Base-by-base conservation (phyloP, 257 asterid genomes). In the Gentiana macrophylla region DNA sequence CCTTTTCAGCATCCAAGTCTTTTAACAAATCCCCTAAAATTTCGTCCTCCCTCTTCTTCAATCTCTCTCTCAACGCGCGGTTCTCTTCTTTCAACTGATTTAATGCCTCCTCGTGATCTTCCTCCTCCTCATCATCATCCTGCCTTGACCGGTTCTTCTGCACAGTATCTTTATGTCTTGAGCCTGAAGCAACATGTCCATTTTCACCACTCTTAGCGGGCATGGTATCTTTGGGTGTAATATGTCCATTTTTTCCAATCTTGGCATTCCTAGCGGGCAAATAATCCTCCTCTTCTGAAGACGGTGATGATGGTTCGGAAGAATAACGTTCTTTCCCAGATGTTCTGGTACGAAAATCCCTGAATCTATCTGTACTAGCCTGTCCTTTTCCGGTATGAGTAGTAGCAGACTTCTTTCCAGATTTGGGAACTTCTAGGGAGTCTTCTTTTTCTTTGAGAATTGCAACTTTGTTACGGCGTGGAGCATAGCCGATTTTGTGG, bases 401-500 rank as follows among this genome's bases (percentile, higher is more conserved):
- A 60, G 54, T 55, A 3, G 57, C 11, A 57, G 56, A 57, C 58
- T 32, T 64, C 67, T 65, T 69, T 50, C 75, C 73, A 5, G 63
- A 55, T 66, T 60, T 71, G 55, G 76, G 57, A 49, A 66, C 41
- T 56, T 52, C 61, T 10, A 72, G 34, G 15, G 55, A 37, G 55
- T 70, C 59, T 43, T 80, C 97, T 88, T 3, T 3, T 41, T 41
- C 46, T 41, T 41, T 41, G 9, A 10, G 9, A 2, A 41, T 5
- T 5, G 46, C 6, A 41, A 67, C 79, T 76, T 68, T 88, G 59
- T 12, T 46, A 60, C 69, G 54, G 32, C 94, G 76, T 12, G 88
- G 83, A 69, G 94, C 86, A 81, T 92, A 92, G 68, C 99, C 99
- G 72, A 92, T 92, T 71, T 74, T 76, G 73, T 85, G 94, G 72